Evolutionary conservation across 257 asterid genomes (phyloP).

Genomic region (Solanum commersonii): DNA sequence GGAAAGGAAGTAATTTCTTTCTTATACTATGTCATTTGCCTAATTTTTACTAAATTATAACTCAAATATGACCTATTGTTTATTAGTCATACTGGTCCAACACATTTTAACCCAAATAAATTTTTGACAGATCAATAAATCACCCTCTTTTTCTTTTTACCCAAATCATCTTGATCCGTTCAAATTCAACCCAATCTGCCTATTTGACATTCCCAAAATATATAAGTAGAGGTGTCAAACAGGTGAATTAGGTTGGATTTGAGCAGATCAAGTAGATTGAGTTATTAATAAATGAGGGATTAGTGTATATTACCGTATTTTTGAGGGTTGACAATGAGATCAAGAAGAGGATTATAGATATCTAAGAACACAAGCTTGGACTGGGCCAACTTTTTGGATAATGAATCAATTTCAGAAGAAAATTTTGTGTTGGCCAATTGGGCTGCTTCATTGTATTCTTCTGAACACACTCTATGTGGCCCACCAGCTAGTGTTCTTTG

Average conservation of each 20-base stretch:
- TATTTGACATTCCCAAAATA: background rate
- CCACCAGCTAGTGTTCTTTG: slow-evolving; percentile 47
- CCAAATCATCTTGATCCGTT: background rate
- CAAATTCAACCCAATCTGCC: background rate
- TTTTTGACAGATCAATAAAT: background rate
- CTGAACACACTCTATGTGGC: slow-evolving; percentile 9
- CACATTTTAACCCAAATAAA: background rate
- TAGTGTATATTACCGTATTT: slow-evolving; percentile 17
- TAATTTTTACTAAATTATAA: background rate
- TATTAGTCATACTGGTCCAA: background rate
- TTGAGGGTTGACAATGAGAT: slow-evolving; percentile 22
- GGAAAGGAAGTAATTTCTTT: no score
- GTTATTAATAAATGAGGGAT: background rate
- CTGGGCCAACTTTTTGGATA: slow-evolving; percentile 8
- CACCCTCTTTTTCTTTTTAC: background rate
- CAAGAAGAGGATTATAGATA: slow-evolving; percentile 17
- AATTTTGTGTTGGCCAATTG: slow-evolving; percentile 28
- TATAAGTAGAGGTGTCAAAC: background rate
- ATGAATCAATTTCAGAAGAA: slow-evolving; percentile 1
- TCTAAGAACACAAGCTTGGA: slow-evolving; percentile 16
- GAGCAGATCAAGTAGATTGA: background rate
- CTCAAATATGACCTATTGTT: background rate
- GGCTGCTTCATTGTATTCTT: slow-evolving; percentile 29
- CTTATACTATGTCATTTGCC: no score
- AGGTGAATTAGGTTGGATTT: no score